Percentiles rank a stretch among this genome's conserved stretches.
phyloP scores from a whole-genome alignment of 148 eudicot genomes.

The Rhododendron ferrugineum region DNA sequence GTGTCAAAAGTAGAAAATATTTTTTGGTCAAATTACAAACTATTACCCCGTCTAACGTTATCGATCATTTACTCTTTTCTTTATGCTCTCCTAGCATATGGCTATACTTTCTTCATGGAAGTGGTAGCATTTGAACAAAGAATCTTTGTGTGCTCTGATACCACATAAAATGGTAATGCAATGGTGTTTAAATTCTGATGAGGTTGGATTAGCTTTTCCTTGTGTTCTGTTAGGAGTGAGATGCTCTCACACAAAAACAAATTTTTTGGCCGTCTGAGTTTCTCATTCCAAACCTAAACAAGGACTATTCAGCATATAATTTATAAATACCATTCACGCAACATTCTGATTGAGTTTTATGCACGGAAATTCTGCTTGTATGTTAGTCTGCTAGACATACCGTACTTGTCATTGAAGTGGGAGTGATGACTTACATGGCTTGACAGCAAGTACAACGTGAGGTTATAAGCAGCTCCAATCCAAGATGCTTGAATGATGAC shows the following conservation, averaged over 20 bases:
- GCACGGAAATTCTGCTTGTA: neutral
- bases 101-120: neutral
- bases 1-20: neutral
- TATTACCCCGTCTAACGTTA: neutral
- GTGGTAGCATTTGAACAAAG: neutral
- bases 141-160: neutral
- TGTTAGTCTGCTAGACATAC: neutral
- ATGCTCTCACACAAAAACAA: neutral
- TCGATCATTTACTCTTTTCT: neutral
- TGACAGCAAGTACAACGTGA: slow-evolving; percentile 55
- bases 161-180: neutral
- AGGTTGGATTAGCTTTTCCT: neutral
- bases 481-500: slow-evolving; percentile 59
- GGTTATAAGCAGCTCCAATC: slow-evolving; percentile 70
- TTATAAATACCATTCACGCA: neutral
- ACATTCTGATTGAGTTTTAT: neutral
- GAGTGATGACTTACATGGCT: slow-evolving; percentile 45
- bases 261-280: neutral
- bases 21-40: neutral
- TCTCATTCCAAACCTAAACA: neutral
- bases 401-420: neutral
- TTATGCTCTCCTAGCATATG: neutral
- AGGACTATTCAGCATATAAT: neutral
- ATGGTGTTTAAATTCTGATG: neutral
- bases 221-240: neutral